Evolutionary conservation across 2,329 filamentous ascomycete species (phyloP).

Genomic region (Xylariaceae sp.): DNA sequence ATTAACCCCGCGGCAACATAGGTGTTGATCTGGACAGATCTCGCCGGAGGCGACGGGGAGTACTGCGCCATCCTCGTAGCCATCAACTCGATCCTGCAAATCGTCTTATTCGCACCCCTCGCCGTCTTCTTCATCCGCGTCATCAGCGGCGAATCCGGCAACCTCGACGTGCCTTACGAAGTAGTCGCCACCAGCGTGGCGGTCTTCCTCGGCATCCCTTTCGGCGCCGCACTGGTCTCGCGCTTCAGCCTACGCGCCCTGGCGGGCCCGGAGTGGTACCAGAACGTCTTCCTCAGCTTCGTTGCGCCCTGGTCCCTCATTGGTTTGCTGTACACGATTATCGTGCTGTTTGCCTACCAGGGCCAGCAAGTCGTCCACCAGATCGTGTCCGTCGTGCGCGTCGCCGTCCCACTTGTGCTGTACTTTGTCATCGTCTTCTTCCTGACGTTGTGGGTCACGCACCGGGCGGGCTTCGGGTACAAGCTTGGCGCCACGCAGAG

Average conservation of each 20-base stretch:
- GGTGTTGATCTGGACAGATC: constrained; percentile 66
- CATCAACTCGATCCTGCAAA: constrained; percentile 69
- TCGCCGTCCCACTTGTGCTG: constrained; percentile 73
- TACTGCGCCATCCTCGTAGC: constrained; percentile 80
- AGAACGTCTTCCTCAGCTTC: constrained; percentile 63
- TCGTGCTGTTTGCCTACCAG: constrained; percentile 80
- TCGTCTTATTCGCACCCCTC: constrained; percentile 66
- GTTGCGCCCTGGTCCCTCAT: constrained; percentile 71
- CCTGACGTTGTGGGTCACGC: constrained; percentile 56
- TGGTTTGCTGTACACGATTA: constrained; percentile 79
- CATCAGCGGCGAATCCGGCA: constrained; percentile 47
- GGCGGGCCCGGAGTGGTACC: constrained; percentile 57
- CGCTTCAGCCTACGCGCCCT: constrained; percentile 55
- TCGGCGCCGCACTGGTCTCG: constrained; percentile 74
- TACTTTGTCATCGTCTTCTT: constrained; percentile 77
- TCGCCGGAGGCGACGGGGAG: constrained; percentile 70
- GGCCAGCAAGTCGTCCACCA: constrained; percentile 72
- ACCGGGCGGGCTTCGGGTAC: constrained; percentile 69
- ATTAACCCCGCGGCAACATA: constrained; percentile 19
- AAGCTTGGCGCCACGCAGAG: constrained; percentile 68
- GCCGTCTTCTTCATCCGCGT: constrained; percentile 65
- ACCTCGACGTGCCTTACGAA: constrained; percentile 48
- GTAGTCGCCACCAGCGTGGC: constrained; percentile 74
- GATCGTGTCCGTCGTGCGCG: constrained; percentile 74
- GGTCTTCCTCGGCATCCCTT: constrained; percentile 78